Percentiles rank a stretch among this genome's conserved stretches.
phyloP scores from a whole-genome alignment of 1,284 basidiomycete species.

The Schizophyllum amplum region DNA sequence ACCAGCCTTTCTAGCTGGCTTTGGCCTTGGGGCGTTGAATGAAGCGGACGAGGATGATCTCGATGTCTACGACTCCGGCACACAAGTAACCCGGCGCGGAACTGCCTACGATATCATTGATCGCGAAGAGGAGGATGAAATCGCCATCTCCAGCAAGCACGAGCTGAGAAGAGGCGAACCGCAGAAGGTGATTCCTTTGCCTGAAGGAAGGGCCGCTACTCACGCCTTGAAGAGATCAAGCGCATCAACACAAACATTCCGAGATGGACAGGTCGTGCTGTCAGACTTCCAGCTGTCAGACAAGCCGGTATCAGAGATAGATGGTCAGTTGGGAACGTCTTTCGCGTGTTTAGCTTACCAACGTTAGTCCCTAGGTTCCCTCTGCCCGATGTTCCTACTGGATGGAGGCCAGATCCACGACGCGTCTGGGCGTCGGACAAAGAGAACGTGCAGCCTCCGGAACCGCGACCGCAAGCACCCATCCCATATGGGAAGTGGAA shows the following conservation, averaged over 20 bases:
- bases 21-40: conserved; percentile 80
- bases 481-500: conserved; percentile 38
- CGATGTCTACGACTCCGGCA: conserved; percentile 67
- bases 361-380: conserved; percentile 55
- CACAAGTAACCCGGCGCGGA: conserved; percentile 32
- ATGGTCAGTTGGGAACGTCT: conserved; percentile 43
- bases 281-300: conserved; percentile 70
- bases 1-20: conserved; percentile 47
- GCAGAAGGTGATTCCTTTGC: neutral
- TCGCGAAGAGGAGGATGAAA: conserved; percentile 54
- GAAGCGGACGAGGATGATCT: conserved; percentile 86
- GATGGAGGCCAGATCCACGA: conserved; percentile 81
- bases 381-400: conserved; percentile 69
- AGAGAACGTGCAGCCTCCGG: conserved; percentile 34
- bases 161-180: conserved; percentile 14
- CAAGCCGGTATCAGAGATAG: conserved; percentile 64
- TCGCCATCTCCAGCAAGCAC: conserved; percentile 22
- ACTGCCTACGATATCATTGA: conserved; percentile 68
- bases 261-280: conserved; percentile 69
- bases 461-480: conserved; percentile 10
- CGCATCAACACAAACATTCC: conserved; percentile 37
- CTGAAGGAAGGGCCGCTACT: neutral
- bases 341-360: conserved; percentile 4
- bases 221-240: conserved; percentile 25
- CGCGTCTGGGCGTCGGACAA: conserved; percentile 65